Percentiles rank a stretch among this genome's conserved stretches.
phyloP scores from a whole-genome alignment of 345 rosid genomes.

The Salix suchowensis region DNA sequence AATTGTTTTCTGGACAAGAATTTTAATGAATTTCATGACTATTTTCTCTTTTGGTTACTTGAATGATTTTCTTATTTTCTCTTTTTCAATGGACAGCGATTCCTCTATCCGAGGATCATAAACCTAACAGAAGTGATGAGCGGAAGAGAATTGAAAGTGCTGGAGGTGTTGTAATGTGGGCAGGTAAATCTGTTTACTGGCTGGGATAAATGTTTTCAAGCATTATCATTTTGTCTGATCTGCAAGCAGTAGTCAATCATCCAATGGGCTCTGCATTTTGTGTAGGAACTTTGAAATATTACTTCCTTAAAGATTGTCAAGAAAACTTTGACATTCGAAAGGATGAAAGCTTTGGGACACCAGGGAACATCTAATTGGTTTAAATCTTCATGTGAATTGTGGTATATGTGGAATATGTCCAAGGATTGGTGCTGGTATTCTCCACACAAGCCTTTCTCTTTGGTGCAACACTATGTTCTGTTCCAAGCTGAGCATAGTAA shows the following conservation, averaged over 20 bases:
- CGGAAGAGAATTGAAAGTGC: constrained; percentile 96
- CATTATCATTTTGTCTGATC: not conserved
- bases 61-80: not conserved
- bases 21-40: not conserved
- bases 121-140: constrained; percentile 96
- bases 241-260: constrained; percentile 2
- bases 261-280: not conserved
- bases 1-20: not conserved
- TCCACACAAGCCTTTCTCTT: not conserved
- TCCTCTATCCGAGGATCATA: constrained; percentile 98
- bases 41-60: not conserved
- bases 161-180: constrained; percentile 98
- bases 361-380: constrained; percentile 1
- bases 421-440: not conserved
- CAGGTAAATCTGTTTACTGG: constrained; percentile 47
- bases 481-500: not conserved
- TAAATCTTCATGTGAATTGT: not conserved
- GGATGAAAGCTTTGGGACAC: not conserved
- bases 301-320: not conserved
- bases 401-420: not conserved
- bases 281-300: not conserved
- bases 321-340: not conserved
- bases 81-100: constrained; percentile 23
- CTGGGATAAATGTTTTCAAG: constrained; percentile 1
- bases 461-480: not conserved